Percentiles rank a stretch among this genome's conserved stretches.
Evolutionary conservation across 371 early-diverging fungal species (phyloP).

Genomic region (Lichtheimia ornata): DNA sequence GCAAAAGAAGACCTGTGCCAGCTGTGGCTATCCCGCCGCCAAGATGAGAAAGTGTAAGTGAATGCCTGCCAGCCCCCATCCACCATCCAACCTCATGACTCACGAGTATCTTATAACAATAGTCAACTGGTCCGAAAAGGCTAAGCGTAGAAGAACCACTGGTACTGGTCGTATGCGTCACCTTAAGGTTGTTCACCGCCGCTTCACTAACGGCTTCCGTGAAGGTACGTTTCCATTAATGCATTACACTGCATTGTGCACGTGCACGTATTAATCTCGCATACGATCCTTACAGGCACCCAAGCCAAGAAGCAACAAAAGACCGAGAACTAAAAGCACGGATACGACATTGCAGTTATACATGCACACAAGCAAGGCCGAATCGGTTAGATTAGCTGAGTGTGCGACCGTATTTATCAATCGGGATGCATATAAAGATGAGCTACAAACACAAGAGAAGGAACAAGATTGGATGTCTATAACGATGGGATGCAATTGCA

Average conservation of each 20-base stretch:
- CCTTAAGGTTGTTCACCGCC: conserved; percentile 84
- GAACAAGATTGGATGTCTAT: too few species aligned
- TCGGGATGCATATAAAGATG: too few species aligned
- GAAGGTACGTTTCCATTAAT: conserved; percentile 52
- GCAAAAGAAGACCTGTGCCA: conserved; percentile 98
- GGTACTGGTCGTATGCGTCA: conserved; percentile 98
- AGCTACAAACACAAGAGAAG: too few species aligned
- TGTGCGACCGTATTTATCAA: too few species aligned
- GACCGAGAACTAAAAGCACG: conserved; percentile 14
- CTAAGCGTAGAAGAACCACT: conserved; percentile 93
- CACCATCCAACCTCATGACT: not conserved
- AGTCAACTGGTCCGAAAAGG: conserved; percentile 95
- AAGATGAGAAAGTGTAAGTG: conserved; percentile 91
- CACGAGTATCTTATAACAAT: not conserved
- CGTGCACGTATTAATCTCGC: not conserved
- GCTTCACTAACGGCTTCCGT: conserved; percentile 96
- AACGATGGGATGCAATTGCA: too few species aligned
- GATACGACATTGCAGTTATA: too few species aligned
- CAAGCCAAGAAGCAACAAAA: conserved; percentile 24
- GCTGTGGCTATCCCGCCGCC: conserved; percentile 97
- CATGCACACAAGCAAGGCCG: too few species aligned
- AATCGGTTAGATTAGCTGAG: too few species aligned
- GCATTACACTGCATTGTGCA: not conserved
- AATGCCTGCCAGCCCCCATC: too few species aligned
- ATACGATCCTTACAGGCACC: conserved; percentile 10